Base-by-base conservation (phyloP, 352 stramenopile genomes). In the Globisporangium nagaii region DNA sequence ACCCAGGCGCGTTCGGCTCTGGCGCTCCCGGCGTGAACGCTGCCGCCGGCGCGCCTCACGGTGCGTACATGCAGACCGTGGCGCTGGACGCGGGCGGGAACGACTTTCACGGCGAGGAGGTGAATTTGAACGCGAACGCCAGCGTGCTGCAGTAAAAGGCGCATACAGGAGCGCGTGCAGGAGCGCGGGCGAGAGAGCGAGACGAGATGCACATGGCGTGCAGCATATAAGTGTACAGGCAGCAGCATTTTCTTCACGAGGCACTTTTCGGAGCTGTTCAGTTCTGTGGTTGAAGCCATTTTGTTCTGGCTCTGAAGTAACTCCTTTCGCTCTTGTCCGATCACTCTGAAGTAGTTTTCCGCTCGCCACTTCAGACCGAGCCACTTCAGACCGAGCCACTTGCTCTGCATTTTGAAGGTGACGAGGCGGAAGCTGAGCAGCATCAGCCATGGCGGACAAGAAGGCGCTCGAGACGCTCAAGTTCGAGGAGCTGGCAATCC, bases 401-500 rank as follows among this genome's bases (percentile, higher is more conserved):
- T n/a, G 46, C 43, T 13, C 31, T 19, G 10, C 36, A 43, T 55
- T 46, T 55, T 46, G 19, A 37, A 50, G 32, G 25, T 40, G 30
- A 31, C 28, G 11, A 11, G n/a, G n/a, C n/a, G n/a, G n/a, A n/a
- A n/a, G n/a, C n/a, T n/a, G n/a, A n/a, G n/a, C n/a, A n/a, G 13
- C 41, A 28, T 20, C 19, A 39, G 1, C 12, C 58, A 71, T 60
- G 37, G 58, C 66, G 49, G 49, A 75, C 36, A 69, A 71, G 58
- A 84, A 84, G 59, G 57, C 75, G 56, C 61, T 88, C 42, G 66
- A 83, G 65, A 84, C 73, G 67, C 79, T 93, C 17, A 83, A 78
- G 34, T 90, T 91, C 51, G 82, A 94, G 65, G 84, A 94, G 65
- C 70, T 93, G 19, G 86, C 82, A 46, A 71, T 88, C 27, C 75